A percentile compares a stretch with the other conserved stretches of the same genome.
Evolutionary conservation across 805 yeast genomes (phyloP).

Genomic region (Myxozyma geophila): DNA sequence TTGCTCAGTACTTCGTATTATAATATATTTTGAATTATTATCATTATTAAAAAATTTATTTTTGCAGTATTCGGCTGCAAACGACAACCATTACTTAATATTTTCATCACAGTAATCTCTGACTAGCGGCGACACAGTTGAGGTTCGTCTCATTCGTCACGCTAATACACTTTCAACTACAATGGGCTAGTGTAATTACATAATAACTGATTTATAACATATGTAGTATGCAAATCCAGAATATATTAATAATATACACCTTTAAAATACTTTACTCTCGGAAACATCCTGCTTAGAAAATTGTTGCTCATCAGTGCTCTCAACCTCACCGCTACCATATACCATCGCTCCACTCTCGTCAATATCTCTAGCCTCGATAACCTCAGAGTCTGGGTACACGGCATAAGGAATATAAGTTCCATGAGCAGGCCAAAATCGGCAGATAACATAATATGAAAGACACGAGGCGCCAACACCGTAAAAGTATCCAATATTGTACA

Average conservation of each 20-base stretch:
- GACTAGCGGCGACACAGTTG: too few species aligned
- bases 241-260: background rate
- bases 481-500: slow-evolving; percentile 38
- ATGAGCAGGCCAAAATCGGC: slow-evolving; percentile 21
- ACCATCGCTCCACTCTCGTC: background rate
- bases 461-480: slow-evolving; percentile 35
- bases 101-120: too few species aligned
- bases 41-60: too few species aligned
- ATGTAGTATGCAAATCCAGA: background rate
- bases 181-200: background rate
- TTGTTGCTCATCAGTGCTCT: background rate
- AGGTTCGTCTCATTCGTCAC: too few species aligned
- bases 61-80: too few species aligned
- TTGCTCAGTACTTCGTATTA: too few species aligned
- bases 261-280: too few species aligned
- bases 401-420: slow-evolving; percentile 12
- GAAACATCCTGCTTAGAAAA: background rate
- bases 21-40: too few species aligned
- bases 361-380: background rate
- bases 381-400: slow-evolving; percentile 9
- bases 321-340: background rate
- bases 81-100: too few species aligned
- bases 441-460: slow-evolving; percentile 24
- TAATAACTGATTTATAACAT: background rate
- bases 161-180: background rate